Evolutionary conservation across 2,329 filamentous ascomycete genomes (phyloP).

Genomic region (Calonectria leucothoes): DNA sequence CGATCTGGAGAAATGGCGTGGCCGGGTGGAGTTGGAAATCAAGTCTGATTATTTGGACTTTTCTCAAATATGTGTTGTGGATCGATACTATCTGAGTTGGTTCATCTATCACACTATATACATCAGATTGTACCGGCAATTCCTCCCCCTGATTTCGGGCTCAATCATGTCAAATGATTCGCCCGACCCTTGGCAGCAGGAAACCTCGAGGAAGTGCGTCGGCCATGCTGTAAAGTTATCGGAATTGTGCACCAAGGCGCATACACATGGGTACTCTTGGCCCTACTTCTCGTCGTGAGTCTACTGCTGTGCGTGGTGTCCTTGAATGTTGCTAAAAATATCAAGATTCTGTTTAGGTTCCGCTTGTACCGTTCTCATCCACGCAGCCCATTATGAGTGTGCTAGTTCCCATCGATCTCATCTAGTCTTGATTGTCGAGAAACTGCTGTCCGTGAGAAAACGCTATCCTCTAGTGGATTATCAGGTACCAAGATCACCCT

Average conservation of each 20-base stretch:
- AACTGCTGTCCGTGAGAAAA: conserved; percentile 17
- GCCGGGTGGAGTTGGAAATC: not conserved
- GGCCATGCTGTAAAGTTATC: conserved; percentile 14
- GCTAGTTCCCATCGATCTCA: not conserved
- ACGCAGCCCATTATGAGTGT: conserved; percentile 22
- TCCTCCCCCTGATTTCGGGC: conserved; percentile 21
- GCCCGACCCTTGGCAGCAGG: conserved; percentile 27
- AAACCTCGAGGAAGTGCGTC: conserved; percentile 23
- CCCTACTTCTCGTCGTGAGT: conserved; percentile 26
- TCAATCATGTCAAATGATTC: conserved; percentile 2
- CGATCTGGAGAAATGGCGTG: conserved; percentile 12
- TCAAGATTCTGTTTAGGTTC: conserved; percentile 24
- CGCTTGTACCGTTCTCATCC: conserved; percentile 24
- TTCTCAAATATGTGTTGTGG: conserved; percentile 15
- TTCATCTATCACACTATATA: conserved; percentile 25
- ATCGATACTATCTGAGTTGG: conserved; percentile 24
- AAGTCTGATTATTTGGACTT: conserved; percentile 11
- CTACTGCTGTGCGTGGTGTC: rapidly evolving
- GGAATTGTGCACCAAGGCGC: conserved; percentile 11
- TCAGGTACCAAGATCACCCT: conserved; percentile 4
- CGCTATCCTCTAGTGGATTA: conserved; percentile 3
- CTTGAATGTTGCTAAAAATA: not conserved
- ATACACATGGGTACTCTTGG: conserved; percentile 25
- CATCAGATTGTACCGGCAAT: conserved; percentile 25
- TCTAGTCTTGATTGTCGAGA: conserved; percentile 10